A percentile compares a stretch with the other conserved stretches of the same genome.
These are phyloP conservation scores for Hypoxylon rubiginosum DNA, from an alignment of 2,329 filamentous ascomycete genomes.

Conservation along the genomic window DNA sequence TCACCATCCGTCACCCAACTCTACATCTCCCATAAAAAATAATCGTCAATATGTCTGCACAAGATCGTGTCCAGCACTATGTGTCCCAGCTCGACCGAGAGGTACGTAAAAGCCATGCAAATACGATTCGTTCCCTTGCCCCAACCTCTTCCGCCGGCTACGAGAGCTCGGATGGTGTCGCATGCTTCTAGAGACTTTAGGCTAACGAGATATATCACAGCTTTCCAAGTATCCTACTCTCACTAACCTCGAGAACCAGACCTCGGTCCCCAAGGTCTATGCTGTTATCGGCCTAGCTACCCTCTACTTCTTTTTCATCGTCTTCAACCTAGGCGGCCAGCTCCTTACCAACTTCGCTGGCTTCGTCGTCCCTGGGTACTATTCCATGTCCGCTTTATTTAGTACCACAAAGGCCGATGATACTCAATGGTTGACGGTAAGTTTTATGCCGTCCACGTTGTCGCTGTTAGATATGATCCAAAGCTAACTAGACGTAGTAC, in stretches of 20 bases:
- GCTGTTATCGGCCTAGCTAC: constrained; percentile 80
- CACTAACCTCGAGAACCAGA: constrained; percentile 88
- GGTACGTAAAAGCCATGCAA: constrained; percentile 64
- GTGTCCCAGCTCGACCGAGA: constrained; percentile 85
- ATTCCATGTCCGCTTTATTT: constrained; percentile 84
- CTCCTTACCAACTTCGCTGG: constrained; percentile 89
- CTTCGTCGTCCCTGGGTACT: constrained; percentile 86
- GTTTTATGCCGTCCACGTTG: constrained; percentile 49
- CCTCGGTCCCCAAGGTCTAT: constrained; percentile 87
- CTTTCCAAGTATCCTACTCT: constrained; percentile 87
- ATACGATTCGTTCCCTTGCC: not conserved
- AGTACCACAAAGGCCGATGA: constrained; percentile 79
- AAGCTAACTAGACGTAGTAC: constrained; percentile 69
- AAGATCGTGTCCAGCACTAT: constrained; percentile 82
- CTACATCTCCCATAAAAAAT: constrained; percentile 27
- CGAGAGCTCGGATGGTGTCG: constrained; percentile 24
- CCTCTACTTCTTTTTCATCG: constrained; percentile 90
- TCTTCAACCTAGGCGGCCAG: constrained; percentile 92
- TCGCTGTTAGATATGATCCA: constrained; percentile 17
- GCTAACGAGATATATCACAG: constrained; percentile 60
- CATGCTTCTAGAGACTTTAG: constrained; percentile 28
- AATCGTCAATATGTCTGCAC: constrained; percentile 73
- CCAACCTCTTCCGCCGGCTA: constrained; percentile 11
- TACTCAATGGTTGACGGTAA: constrained; percentile 82
- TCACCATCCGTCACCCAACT: constrained; percentile 16